Conservation (phyloP, 225 moss, liverwort and hornwort species). For the Asterella californica region DNA sequence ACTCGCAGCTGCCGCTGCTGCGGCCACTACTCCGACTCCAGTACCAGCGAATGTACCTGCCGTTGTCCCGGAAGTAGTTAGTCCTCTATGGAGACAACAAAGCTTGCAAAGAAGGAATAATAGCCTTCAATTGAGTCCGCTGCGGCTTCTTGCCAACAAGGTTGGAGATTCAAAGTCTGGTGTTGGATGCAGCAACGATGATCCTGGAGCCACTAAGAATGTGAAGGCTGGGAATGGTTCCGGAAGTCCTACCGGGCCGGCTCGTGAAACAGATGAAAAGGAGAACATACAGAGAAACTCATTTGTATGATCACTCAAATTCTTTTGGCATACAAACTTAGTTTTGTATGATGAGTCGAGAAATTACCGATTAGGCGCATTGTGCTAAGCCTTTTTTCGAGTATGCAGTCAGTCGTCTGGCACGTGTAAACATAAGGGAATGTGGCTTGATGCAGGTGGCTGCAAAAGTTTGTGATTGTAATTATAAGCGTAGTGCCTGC, state of each 20-base stretch:
- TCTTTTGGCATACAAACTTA: slow-evolving; percentile 17
- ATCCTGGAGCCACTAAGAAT: slow-evolving; percentile 33
- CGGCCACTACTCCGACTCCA: slow-evolving; percentile 6
- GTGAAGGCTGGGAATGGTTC: slow-evolving; percentile 36
- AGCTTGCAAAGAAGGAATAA: slow-evolving; percentile 37
- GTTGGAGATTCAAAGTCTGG: slow-evolving; percentile 35
- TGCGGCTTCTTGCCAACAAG: slow-evolving; percentile 41
- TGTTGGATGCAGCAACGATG: slow-evolving; percentile 38
- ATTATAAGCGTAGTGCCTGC: slow-evolving; percentile 28
- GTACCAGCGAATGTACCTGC: slow-evolving; percentile 16
- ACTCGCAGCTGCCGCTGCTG: slow-evolving; percentile 31
- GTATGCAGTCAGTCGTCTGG: slow-evolving; percentile 20
- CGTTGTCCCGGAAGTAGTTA: slow-evolving; percentile 28
- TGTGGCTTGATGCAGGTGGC: slow-evolving; percentile 28
- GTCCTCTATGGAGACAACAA: slow-evolving; percentile 39
- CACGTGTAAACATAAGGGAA: slow-evolving; percentile 23
- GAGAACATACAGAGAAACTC: slow-evolving; percentile 56
- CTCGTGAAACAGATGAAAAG: slow-evolving; percentile 43
- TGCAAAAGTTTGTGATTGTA: slow-evolving; percentile 29
- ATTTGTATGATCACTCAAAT: slow-evolving; percentile 39
- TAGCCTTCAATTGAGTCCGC: slow-evolving; percentile 35
- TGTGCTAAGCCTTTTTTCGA: slow-evolving; percentile 17
- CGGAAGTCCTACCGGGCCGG: slow-evolving; percentile 39
- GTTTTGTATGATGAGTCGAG: slow-evolving; percentile 25
- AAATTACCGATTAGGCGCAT: background rate